These are phyloP conservation scores for Pseudocercospora pini-densiflorae DNA, from an alignment of 2,329 filamentous ascomycete species.

Conservation along the genomic window DNA sequence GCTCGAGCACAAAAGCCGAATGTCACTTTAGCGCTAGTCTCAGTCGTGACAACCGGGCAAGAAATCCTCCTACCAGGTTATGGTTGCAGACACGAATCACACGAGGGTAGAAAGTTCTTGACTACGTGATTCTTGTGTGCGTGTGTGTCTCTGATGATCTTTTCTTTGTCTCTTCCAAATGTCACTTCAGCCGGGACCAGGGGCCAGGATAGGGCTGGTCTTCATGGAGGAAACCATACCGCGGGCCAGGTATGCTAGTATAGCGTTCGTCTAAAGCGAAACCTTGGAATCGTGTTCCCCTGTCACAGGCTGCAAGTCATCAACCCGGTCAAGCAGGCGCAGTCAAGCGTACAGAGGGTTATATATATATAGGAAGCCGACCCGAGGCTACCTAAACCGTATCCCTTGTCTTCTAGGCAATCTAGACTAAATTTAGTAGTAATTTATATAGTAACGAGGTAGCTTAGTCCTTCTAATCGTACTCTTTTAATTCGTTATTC, in stretches of 20 bases:
- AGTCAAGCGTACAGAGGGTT: neutral
- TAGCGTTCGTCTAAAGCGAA: conserved; percentile 1
- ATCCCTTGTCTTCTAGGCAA: too few relatives aligned
- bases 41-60: neutral
- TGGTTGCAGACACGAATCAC: neutral
- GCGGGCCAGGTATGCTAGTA: conserved; percentile 1
- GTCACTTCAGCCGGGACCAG: neutral
- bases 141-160: neutral
- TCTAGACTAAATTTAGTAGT: too few relatives aligned
- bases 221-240: neutral
- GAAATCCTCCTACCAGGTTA: conserved; percentile 7
- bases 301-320: conserved; percentile 9
- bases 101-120: neutral
- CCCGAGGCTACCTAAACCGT: too few relatives aligned
- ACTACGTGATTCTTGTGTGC: conserved; percentile 1
- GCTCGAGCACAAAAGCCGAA: conserved; percentile 2
- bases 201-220: neutral
- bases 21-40: neutral
- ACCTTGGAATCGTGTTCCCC: conserved; percentile 7
- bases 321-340: neutral
- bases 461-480: too few relatives aligned
- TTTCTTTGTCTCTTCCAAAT: neutral
- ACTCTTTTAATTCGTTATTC: too few relatives aligned
- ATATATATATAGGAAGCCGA: too few relatives aligned
- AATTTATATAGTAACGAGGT: too few relatives aligned